Evolutionary conservation across 2,329 filamentous ascomycete species (phyloP), one percentile per base, ranked within the genome.

Genomic region (Nannizziopsis barbatae): DNA sequence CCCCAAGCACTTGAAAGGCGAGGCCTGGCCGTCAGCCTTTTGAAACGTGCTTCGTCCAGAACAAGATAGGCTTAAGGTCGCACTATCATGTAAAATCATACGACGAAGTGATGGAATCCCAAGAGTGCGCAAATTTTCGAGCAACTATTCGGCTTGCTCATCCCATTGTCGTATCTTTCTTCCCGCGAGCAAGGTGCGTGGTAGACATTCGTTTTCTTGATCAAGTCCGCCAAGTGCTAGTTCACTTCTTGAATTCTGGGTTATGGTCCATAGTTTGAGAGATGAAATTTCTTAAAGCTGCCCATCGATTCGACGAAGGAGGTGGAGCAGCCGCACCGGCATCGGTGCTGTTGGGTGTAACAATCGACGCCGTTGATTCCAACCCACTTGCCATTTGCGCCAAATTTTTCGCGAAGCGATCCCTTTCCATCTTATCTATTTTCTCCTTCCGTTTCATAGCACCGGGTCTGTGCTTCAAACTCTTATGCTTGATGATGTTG

Each of bases 191-290:
- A 27, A 27, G 22, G 22, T 7, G 22, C 7, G 22, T 27, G 4
- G 7, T 27, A 3, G 22, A 27, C 3, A 27, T 27, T 27, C 22
- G n/a, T 27, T 27, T 27, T 27, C 7, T 27, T 27, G 22, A 7
- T 27, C 22, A 27, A 27, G 7, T 7, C 22, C 22, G 7, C 7
- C 22, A 27, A 7, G 4, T 27, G 7, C 22, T 27, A 27, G 4
- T 47, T 49, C 40, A 49, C 35, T 39, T 15, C 36, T 72, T 64
- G 61, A 94, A 94, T 2, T 83, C 85, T 11, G 83, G 79, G 57
- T 90, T 90, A 65, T 86, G 84, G 68, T 95, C 86, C 81, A 95
- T 86, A 1, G 86, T 95, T 37, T 81, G 76, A 1, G 85, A 83
- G 45, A 95, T 93, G 61, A 90, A 93, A 8, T 74, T 80, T 58